Conservation (phyloP, 345 rosid species). For the Noccaea bulbosa region DNA sequence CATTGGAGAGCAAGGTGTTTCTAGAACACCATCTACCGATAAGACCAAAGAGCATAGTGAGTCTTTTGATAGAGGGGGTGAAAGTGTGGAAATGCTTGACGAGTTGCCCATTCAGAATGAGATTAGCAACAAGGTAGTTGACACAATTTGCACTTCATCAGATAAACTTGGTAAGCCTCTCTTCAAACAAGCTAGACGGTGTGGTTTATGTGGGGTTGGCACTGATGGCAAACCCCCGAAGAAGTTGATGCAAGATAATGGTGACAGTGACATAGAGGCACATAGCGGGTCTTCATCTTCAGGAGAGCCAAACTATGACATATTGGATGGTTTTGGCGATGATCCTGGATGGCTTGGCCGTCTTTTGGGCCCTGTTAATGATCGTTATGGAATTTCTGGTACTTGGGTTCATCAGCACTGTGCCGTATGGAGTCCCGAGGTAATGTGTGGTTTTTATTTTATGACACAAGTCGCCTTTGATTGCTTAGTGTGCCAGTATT, state of each 20-base stretch:
- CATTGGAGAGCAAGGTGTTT: slow-evolving; percentile 34
- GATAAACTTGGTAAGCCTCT: slow-evolving; percentile 50
- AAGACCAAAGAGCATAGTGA: slow-evolving; percentile 45
- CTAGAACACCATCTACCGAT: slow-evolving; percentile 36
- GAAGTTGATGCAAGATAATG: slow-evolving; percentile 65
- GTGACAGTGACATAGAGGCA: slow-evolving; percentile 78
- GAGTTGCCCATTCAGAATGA: slow-evolving; percentile 50
- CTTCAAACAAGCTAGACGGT: slow-evolving; percentile 78
- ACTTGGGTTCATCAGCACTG: slow-evolving; percentile 99
- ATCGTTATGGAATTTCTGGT: slow-evolving; percentile 95
- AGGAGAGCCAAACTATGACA: slow-evolving; percentile 80
- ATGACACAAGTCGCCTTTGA: slow-evolving; percentile 12
- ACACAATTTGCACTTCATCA: slow-evolving; percentile 41
- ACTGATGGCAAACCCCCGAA: slow-evolving; percentile 94
- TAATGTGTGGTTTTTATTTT: slow-evolving; percentile 38
- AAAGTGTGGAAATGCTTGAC: slow-evolving; percentile 42
- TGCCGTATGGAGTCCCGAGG: slow-evolving; percentile 99
- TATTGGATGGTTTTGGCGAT: slow-evolving; percentile 96
- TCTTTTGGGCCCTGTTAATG: slow-evolving; percentile 90
- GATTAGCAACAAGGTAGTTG: slow-evolving; percentile 41
- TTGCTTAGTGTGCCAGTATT: slow-evolving; percentile 10
- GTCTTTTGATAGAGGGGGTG: slow-evolving; percentile 42
- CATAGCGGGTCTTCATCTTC: slow-evolving; percentile 85
- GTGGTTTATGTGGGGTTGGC: slow-evolving; percentile 96
- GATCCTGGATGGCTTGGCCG: slow-evolving; percentile 97